These are phyloP conservation scores for Blastomyces silverae DNA, from an alignment of 2,329 filamentous ascomycete genomes.

Conservation along the genomic window DNA sequence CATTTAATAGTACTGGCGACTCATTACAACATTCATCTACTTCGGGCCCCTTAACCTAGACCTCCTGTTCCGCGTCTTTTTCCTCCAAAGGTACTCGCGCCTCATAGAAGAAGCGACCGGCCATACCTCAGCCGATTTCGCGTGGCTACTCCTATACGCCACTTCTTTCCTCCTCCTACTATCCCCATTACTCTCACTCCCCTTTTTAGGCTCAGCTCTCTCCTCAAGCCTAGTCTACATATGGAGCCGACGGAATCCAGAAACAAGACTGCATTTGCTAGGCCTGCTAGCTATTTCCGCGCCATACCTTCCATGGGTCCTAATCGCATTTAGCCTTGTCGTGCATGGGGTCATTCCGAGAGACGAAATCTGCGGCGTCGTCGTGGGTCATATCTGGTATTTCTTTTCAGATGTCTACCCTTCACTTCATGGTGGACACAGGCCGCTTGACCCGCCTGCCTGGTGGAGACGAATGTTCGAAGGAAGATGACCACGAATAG, in stretches of 20 bases:
- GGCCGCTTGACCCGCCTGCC: slow-evolving; percentile 77
- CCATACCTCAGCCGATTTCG: slow-evolving; percentile 84
- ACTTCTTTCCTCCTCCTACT: slow-evolving; percentile 70
- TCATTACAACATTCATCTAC: slow-evolving; percentile 95
- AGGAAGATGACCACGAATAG: slow-evolving; percentile 35
- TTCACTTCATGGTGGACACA: slow-evolving; percentile 72
- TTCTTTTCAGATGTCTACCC: slow-evolving; percentile 98
- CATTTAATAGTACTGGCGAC: slow-evolving; percentile 68
- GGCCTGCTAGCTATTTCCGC: slow-evolving; percentile 87
- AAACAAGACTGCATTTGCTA: slow-evolving; percentile 80
- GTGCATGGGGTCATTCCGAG: slow-evolving; percentile 85
- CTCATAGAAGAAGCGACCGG: slow-evolving; percentile 93
- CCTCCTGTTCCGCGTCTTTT: slow-evolving; percentile 96
- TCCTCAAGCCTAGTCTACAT: slow-evolving; percentile 95
- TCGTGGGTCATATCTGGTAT: slow-evolving; percentile 95
- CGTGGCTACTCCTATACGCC: slow-evolving; percentile 85
- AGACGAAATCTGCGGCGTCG: slow-evolving; percentile 91
- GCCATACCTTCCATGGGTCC: slow-evolving; percentile 90
- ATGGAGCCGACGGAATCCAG: slow-evolving; percentile 91
- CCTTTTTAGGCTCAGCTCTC: slow-evolving; percentile 87
- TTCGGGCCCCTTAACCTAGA: slow-evolving; percentile 92
- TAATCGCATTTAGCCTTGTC: slow-evolving; percentile 88
- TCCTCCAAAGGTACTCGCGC: slow-evolving; percentile 90
- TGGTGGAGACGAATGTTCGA: slow-evolving; percentile 90
- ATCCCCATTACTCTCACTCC: slow-evolving; percentile 81